Base-by-base conservation (phyloP, 176 grass and related monocot genomes). In the Eremochloa ophiuroides region DNA sequence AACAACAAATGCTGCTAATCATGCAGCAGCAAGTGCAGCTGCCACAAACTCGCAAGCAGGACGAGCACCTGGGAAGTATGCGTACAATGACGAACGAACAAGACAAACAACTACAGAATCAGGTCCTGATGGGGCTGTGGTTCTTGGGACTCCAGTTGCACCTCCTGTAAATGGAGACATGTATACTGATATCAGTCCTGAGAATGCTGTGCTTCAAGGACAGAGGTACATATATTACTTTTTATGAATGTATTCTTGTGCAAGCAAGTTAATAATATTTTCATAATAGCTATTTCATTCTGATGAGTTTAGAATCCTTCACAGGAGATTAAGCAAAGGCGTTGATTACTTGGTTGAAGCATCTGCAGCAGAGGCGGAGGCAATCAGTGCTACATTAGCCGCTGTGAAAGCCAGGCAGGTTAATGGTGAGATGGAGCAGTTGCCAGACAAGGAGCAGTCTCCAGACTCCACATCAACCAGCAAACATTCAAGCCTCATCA, bases 121-220 rank as follows among this genome's bases (percentile, higher is more conserved):
- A 58, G 73, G 77, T 69, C 69, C 83, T 71, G 93, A 92, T 91
- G 91, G 96, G 77, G 87, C 93, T 85, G 93, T 99, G 42, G 89
- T 94, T 70, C 88, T 99, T 69, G 93, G 97, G 76, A 99, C 92
- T 79, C 87, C 97, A 77, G 97, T 99, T 72, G 97, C 97, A 37
- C 91, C 97, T 83, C 97, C 97, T 81, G 87, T 93, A 62, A 99
- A 99, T 87, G 97, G 97, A 25, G 97, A 96, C 88, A 88, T 96
- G 80, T 89, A 99, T 56, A 92, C 91, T 62, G 97, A 99, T 90
- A 99, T 99, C 75, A 99, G 93, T 78, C 86, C 93, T 30, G 97
- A 99, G 88, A 99, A 99, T 23, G 97, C 91, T 8, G 79, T 96
- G 69, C 81, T 94, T 29, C 96, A 89, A 82, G 97, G 89, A 76